Evolutionary conservation across 2,329 filamentous ascomycete genomes (phyloP), one percentile per base, ranked within the genome.

Genomic region (Scytalidium sp.): DNA sequence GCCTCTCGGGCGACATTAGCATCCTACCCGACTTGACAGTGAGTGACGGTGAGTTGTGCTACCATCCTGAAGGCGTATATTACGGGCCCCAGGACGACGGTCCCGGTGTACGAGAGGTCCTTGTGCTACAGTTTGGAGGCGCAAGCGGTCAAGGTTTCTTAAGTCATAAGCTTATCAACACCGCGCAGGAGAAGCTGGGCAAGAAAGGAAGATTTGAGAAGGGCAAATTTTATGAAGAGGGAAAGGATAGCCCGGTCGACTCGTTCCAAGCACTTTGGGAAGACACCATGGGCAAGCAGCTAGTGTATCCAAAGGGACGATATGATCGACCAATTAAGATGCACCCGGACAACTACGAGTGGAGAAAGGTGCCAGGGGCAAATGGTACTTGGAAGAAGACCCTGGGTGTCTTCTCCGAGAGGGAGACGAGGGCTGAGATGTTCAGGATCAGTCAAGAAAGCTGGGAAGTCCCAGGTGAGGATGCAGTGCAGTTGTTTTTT

Each of bases 41-140:
- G 4, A 22, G 21, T 10, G 39, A 54, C 25, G 50, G 47, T n/a
- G 56, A 59, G n/a, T 22, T 60, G 7, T 49, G 47, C 15, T 60
- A 60, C n/a, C 58, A 60, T 13, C 58, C 58, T 7, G 58, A 60
- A 44, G 56, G 49, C 11, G 56, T 59, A 6, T 22, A 51, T 3
- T 60, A 59, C n/a, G 56, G 52, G 1, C 54, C 56, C 1, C 54
- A 60, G 39, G 40, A 50, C 27, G 56, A 58, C 23, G 50, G 45
- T 3, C 47, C 32, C 6, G 50, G 45, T 19, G 32, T 45, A 27
- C 41, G 50, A 21, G 47, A 53, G 21, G 50, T 57, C n/a, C 45
- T 56, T 8, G 53, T 58, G 3, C 47, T 58, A 19, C 56, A 58
- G 21, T 58, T 55, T 45, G 56, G 56, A 13, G 56, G 56, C 8